These are phyloP conservation scores for Plasmodium cynomolgi DNA, from an alignment of 169 alveolate genomes.

Conservation along the genomic window DNA sequence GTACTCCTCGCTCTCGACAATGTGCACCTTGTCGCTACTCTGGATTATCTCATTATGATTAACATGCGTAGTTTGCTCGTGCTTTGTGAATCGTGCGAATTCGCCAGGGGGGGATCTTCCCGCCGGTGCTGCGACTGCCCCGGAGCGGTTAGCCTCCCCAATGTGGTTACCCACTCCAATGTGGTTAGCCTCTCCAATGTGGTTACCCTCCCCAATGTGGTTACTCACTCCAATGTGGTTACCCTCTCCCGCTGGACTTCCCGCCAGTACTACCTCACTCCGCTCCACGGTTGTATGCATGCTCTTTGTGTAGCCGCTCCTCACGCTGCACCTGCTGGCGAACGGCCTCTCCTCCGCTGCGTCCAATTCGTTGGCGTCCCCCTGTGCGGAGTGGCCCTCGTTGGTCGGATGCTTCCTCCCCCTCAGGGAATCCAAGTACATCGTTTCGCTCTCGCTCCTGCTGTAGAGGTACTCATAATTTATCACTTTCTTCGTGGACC, in stretches of 20 bases:
- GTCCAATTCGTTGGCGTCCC: background rate
- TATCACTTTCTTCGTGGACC: background rate
- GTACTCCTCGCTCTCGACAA: background rate
- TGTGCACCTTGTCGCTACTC: background rate
- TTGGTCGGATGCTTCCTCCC: background rate
- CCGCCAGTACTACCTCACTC: background rate
- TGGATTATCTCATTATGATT: background rate
- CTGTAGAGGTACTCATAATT: slow-evolving; percentile 20
- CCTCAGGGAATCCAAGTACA: background rate
- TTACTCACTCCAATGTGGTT: background rate
- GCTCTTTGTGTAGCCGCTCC: background rate
- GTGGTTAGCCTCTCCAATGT: background rate
- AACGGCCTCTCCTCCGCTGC: background rate
- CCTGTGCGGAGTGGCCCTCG: background rate
- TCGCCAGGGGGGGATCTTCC: background rate
- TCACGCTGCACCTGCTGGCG: background rate
- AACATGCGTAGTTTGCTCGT: background rate
- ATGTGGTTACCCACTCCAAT: background rate
- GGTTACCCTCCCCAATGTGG: background rate
- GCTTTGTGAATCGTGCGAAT: background rate
- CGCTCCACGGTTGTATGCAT: background rate
- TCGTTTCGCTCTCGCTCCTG: slow-evolving; percentile 7
- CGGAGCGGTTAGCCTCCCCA: background rate
- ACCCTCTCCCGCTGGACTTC: background rate
- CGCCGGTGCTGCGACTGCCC: background rate